Evolutionary conservation across 176 grass and related monocot genomes (phyloP).

Genomic region (Dactylis glomerata): DNA sequence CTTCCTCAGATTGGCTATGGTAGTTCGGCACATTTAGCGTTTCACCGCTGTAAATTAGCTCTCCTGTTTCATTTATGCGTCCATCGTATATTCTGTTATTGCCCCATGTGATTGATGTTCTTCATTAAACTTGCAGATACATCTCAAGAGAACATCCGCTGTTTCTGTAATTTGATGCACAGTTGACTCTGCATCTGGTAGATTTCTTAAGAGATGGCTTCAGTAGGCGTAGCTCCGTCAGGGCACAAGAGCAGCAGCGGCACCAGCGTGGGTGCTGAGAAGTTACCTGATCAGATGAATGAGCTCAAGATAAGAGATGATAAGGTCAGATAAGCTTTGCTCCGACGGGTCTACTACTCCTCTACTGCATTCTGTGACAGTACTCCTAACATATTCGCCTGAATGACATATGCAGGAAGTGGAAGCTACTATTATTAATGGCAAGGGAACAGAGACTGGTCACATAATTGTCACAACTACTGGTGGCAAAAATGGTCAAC

Average conservation of each 20-base stretch:
- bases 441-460: conserved; percentile 75
- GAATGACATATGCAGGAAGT: conserved; percentile 52
- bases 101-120: neutral
- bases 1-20: neutral
- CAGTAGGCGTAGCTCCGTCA: conserved; percentile 39
- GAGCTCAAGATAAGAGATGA: conserved; percentile 79
- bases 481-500: conserved; percentile 73
- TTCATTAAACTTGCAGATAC: neutral
- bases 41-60: neutral
- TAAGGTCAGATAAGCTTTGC: conserved; percentile 37
- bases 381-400: neutral
- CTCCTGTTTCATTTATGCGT: neutral
- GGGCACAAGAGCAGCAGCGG: conserved; percentile 42
- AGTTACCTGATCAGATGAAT: conserved; percentile 58
- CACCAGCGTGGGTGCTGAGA: conserved; percentile 45
- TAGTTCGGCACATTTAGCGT: neutral
- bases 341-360: neutral
- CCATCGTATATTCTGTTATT: neutral
- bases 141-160: neutral
- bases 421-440: conserved; percentile 71
- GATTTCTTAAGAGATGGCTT: conserved; percentile 45
- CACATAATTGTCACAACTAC: conserved; percentile 88
- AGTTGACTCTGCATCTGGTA: neutral
- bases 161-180: conserved; percentile 29
- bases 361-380: neutral